Base-by-base conservation (phyloP, 1,139 yeast species). In the Scheffersomyces titani region DNA sequence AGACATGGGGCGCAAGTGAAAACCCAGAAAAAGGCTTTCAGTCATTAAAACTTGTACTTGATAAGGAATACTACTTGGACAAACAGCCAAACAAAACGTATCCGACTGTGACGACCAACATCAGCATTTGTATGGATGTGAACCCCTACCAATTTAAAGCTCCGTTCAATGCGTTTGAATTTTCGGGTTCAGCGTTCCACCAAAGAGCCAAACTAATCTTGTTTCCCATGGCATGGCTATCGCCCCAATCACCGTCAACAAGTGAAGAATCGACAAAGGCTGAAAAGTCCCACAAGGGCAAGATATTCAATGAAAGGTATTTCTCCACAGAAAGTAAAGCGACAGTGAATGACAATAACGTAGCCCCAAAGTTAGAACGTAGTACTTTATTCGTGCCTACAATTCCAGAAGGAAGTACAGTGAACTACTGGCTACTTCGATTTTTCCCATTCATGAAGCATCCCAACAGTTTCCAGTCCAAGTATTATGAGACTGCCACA, bases 41-140 rank as follows among this genome's bases (percentile, higher is more conserved):
- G 49, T 67, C 77, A 0, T 77, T 82, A 50, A 73, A 77, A 30
- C 62, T 84, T 50, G 66, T 70, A 2, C 65, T 82, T 6, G 72
- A 75, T 52, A 73, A 70, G 56, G 67, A 67, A 19, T 68, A 65
- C 57, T 73, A 73, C 56, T 49, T 61, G 58, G 44, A 61, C 54
- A 50, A 54, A 49, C 20, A 54, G 4, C 47, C 58, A n/a, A 50
- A 20, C 7, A 57, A 54, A 30, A 36, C 51, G 4, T 61, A 61
- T 13, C 55, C 56, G 3, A 49, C 57, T 47, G 57, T 83, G 47
- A 71, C 70, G 13, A 74, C 89, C 0, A 82, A 86, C 50, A 78
- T 92, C 57, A 98, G 97, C 0, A 92, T 93, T n/a, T 93, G 98
- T 70, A 93, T 92, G 98, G 98, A 92, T 70, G 72, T 93, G 61